Evolutionary conservation across 2,329 filamentous ascomycete species (phyloP).

Genomic region (Xylariales sp.): DNA sequence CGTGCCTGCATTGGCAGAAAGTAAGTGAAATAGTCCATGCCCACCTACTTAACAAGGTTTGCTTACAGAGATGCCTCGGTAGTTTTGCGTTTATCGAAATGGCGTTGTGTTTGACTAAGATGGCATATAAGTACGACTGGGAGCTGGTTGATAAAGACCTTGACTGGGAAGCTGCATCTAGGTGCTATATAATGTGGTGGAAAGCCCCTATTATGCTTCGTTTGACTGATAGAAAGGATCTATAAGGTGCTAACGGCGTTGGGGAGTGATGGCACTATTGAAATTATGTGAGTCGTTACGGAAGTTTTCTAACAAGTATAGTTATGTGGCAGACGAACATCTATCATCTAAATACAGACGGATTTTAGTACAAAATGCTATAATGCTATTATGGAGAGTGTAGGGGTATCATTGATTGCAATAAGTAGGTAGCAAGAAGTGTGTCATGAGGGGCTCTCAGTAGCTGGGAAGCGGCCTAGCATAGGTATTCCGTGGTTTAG

Average conservation of each 20-base stretch:
- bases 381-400: too few species aligned
- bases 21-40: conserved; percentile 1
- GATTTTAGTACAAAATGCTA: too few species aligned
- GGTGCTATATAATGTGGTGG: conserved; percentile 26
- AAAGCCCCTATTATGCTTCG: conserved; percentile 20
- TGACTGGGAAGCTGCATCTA: conserved; percentile 18
- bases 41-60: neutral
- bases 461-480: too few species aligned
- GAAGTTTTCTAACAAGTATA: neutral
- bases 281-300: too few species aligned
- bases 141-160: conserved; percentile 19
- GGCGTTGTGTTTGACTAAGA: conserved; percentile 20
- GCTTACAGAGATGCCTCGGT: neutral
- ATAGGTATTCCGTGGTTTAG: too few species aligned
- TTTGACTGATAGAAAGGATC: conserved; percentile 5
- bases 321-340: too few species aligned
- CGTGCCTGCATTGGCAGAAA: conserved; percentile 22
- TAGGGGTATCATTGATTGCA: too few species aligned
- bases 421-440: too few species aligned
- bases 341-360: too few species aligned
- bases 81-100: conserved; percentile 30
- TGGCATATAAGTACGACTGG: conserved; percentile 28
- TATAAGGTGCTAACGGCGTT: neutral
- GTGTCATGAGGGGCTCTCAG: too few species aligned
- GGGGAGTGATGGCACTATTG: neutral